Evolutionary conservation across 257 asterid species (phyloP).

Genomic region (Gentiana straminea): DNA sequence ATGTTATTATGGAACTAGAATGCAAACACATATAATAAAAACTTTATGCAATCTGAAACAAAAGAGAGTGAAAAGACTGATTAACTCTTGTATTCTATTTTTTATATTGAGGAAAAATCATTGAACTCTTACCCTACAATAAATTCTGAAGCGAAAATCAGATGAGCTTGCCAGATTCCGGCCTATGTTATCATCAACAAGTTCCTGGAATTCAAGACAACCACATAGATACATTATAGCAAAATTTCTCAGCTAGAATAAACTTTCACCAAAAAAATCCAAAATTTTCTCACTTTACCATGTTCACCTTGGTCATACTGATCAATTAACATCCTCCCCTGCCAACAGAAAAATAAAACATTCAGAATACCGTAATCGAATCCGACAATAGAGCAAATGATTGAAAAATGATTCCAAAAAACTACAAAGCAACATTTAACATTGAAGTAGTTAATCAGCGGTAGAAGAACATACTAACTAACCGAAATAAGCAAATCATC

Average conservation of each 20-base stretch:
- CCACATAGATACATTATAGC: background rate
- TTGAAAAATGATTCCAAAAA: too few species aligned
- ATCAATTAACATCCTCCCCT: background rate
- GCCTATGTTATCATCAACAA: constrained; percentile 19
- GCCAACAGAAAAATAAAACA: background rate
- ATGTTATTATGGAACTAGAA: too few species aligned
- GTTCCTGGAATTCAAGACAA: constrained; percentile 20
- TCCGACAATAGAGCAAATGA: background rate
- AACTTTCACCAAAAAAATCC: background rate
- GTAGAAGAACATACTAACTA: background rate
- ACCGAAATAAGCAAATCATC: background rate
- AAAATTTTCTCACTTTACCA: constrained; percentile 2
- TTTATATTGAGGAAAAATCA: background rate
- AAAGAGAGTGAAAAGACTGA: too few species aligned
- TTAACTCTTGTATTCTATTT: too few species aligned
- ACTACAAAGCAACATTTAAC: background rate
- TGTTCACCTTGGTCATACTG: background rate
- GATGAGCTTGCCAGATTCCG: constrained; percentile 35
- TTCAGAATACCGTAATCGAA: too few species aligned
- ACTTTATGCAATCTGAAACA: too few species aligned
- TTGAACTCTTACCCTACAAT: constrained; percentile 39
- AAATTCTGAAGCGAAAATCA: constrained; percentile 48
- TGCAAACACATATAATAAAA: too few species aligned
- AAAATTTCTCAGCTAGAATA: background rate
- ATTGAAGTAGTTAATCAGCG: background rate